Evolutionary conservation across 169 alveolate genomes (phyloP), one percentile per base, ranked within the genome.

Genomic region (Blepharisma undulans): DNA sequence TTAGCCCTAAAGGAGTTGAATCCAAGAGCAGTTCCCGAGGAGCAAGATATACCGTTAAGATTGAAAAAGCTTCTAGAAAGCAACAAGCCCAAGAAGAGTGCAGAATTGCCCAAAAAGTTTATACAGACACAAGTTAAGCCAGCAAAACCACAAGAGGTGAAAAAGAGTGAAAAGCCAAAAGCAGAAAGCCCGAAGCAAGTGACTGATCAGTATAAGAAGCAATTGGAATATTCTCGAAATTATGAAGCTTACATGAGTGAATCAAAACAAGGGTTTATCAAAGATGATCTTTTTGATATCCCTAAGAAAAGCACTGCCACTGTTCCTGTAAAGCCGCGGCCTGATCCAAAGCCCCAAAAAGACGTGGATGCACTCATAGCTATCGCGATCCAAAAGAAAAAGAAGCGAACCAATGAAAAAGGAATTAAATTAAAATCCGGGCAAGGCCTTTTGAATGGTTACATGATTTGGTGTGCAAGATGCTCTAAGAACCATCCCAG

Each of bases 391-490:
- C 61, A 86, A 33, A 86, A 34, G n/a, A 86, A 86, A 72, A 84
- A 84, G 48, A 22, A n/a, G 29, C 33, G 60, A 29, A 72, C 25
- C 7, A 22, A 32, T 22, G 60, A 60, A 16, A 29, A 32, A 27
- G 72, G 30, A 34, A 30, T 25, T 5, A 71, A 86, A 86, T 48
- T 72, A 21, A 60, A 79, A 21, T 18, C 7, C 2, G 84, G 80
- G 27, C 82, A 82, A 59, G 89, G 89, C 12, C 76, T 82, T 22
- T 33, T 82, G 7, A 22, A 82, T 32, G 77, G 76, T 18, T 27
- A n/a, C 27, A 19, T 22, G 66, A 30, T 86, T 86, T 86, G 84
- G 80, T 86, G 91, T 72, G 91, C 91, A 19, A 86, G 84, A 29
- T 86, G 91, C 84, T 21, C 32, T 21, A 86, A 72, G n/a, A 21